Evolutionary conservation across 2,329 filamentous ascomycete species (phyloP), one percentile per base, ranked within the genome.

Genomic region (Talaromyces sp.): DNA sequence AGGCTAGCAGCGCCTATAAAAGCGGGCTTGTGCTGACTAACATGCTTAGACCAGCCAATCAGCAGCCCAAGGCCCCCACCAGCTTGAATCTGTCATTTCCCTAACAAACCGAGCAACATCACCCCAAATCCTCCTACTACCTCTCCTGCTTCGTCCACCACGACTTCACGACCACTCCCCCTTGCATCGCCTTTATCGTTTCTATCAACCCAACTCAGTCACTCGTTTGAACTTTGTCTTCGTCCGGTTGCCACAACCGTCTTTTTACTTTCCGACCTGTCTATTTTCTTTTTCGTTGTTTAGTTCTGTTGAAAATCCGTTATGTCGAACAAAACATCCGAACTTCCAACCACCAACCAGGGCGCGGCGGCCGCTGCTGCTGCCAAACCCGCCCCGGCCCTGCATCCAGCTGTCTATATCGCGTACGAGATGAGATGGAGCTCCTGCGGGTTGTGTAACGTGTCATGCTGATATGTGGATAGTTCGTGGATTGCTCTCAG

Each of bases 401-500:
- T 96, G 70, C 92, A 94, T 76, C 90, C 93, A 65, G 88, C 90
- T n/a, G 81, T 96, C 79, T 97, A 97, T 80, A 92, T 97, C 74
- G 82, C 81, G 85, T 88, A 79, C 75, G 77, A 67, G 8, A n/a
- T 43, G 76, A 67, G 3, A 19, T 47, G 40, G 17, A 36, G 10
- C 13, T 27, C 8, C 36, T 61, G 17, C 29, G 29, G 11, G n/a
- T 17, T 47, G 27, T 63, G 53, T 49, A 25, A 58, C 61, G 15
- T 25, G 49, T n/a, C 27, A 11, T 58, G 36, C 61, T 63, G 38
- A 63, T 36, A 43, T 47, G 27, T 38, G 34, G 61, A 29, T 47
- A 97, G 93, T 73, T 84, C 89, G 72, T 99, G 95, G 95, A 98
- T 99, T 76, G 83, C 89, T 66, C 85, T 97, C 78, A 96, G 92